Base-by-base conservation (phyloP, 2,329 filamentous ascomycete species). In the Madurella mycetomatis region DNA sequence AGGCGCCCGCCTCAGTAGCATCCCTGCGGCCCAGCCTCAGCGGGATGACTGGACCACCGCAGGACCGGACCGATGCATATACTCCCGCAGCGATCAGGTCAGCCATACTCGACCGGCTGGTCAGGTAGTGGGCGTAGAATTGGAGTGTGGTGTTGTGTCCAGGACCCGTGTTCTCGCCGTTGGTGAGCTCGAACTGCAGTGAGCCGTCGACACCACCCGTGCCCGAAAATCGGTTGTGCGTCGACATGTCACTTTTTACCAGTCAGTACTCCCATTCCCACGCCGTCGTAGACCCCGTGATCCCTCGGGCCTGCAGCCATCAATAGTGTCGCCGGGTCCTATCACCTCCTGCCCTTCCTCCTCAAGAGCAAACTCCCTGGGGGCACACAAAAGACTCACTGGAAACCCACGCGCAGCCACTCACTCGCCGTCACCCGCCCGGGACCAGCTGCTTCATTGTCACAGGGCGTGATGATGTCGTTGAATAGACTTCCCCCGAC, bases 371-470 rank as follows among this genome's bases (percentile, higher is more conserved):
- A 15, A 49, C 25, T 7, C 25, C 4, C 3, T 25, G 25, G 25
- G 25, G 25, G 4, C 45, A 31, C 11, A 41, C 48, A 49, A 41
- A 44, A 8, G 76, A 84, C 82, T 64, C 85, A 82, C 67, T 85
- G 82, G 57, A 85, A 85, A 19, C 76, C 82, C 2, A 79, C 76
- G 32, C 82, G 75, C 41, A 85, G 67, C 82, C 82, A 85, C 66
- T 84, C 81, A 7, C 81, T 81, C 5, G 82, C 80, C 43, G 80
- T 81, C 39, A 79, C 73, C 46, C 82, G 77, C 44, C 81, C 82
- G 2, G 76, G 71, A 0, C 78, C 79, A 1, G 76, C 74, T 17
- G 76, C 74, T 54, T 80, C 74, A 57, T 73, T 79, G 42, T 72
- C 72, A 68, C 82, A 85, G 5, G 82, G 82, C 34, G 74, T 80